Evolutionary conservation across 106 monocot genomes (phyloP).

Genomic region (Dendrobium huoshanense): DNA sequence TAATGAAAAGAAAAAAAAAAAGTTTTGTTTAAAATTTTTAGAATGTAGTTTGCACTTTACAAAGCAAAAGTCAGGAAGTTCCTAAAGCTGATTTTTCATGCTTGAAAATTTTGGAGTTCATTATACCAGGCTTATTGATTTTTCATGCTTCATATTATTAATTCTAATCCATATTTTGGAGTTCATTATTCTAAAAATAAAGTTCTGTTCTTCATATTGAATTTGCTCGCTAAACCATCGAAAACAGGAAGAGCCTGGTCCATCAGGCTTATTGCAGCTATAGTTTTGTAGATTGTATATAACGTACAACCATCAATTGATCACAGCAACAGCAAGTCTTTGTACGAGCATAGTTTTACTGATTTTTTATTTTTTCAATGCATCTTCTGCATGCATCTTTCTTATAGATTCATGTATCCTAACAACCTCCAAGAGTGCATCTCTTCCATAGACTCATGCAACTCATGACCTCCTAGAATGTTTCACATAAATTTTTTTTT

Average conservation of each 20-base stretch:
- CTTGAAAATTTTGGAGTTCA: neutral
- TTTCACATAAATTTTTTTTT: neutral
- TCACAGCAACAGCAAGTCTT: neutral
- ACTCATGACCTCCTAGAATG: neutral
- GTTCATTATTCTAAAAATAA: too few relatives aligned
- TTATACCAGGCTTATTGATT: too few relatives aligned
- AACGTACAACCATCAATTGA: neutral
- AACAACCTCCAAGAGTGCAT: neutral
- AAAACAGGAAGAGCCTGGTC: neutral
- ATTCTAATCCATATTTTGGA: too few relatives aligned
- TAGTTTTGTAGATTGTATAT: neutral
- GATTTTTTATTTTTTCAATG: neutral
- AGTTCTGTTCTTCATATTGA: neutral
- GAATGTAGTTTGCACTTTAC: neutral
- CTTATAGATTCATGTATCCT: neutral
- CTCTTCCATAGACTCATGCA: neutral
- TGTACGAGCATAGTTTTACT: neutral
- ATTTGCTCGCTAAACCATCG: neutral
- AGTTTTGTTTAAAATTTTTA: neutral
- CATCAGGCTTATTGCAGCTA: neutral
- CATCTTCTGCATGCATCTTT: slow-evolving; percentile 3
- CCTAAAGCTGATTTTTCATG: neutral
- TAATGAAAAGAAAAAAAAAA: neutral
- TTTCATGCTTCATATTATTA: too few relatives aligned
- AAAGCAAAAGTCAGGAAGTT: neutral